Base-by-base conservation (phyloP, 2,329 filamentous ascomycete genomes). In the Arthrobotrys iridis region DNA sequence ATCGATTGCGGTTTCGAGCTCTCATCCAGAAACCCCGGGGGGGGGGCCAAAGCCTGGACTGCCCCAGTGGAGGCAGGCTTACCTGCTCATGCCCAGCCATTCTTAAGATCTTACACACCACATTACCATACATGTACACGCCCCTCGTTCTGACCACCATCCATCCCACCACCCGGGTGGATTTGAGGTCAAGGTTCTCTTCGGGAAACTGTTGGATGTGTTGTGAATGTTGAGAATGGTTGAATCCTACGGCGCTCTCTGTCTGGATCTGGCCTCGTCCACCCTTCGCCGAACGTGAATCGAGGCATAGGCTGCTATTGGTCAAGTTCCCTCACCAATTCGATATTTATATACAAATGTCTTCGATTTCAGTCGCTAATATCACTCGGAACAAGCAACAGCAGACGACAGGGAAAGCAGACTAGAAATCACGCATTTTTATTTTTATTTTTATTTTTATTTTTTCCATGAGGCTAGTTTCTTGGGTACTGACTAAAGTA, bases 231-330 rank as follows among this genome's bases (percentile, higher is more conserved):
- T 30, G 30, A 37, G 45, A n/a, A 18, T 33, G 35, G 46, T 35
- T 73, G 68, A 73, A 73, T 73, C 68, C 68, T 73, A 73, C 50
- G 60, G 45, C 24, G 22, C 18, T 52, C 45, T 52, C 26, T 35
- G 28, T 33, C 28, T 37, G 28, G 8, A 24, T 55, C 18, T 37
- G 50, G 50, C 15, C 37, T 37, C 50, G 28, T 55, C 50, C 50
- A 55, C 37, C 50, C 50, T 20, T 37, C 50, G 52, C 40, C 58
- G 52, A 72, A 72, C 58, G 68, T 73, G 68, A 73, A 64, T 52
- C 50, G 60, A 65, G 59, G 68, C 68, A 22, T 48, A 41, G 11
- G 7, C 24, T 65, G 50, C 52, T 41, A 73, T 73, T 73, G 68
- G 68, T 35, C 15, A 11, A 26, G 8, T 6, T 15, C 50, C 30